Evolutionary conservation across 345 rosid species (phyloP).

Genomic region (Sonneratia alba): DNA sequence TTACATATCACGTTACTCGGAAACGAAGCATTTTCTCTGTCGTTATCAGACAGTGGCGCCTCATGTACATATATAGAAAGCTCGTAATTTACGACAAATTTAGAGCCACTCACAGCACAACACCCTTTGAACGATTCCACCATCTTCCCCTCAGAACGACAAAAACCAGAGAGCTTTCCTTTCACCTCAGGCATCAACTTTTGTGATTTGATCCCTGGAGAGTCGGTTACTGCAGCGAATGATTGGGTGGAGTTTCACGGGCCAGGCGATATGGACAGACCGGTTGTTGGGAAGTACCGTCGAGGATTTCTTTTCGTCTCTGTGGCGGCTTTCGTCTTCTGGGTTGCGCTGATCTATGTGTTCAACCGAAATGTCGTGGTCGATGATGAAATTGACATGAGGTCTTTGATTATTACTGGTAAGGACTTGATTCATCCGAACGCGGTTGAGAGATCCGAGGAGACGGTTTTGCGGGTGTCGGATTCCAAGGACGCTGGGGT

Average conservation of each 20-base stretch:
- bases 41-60: too few relatives aligned
- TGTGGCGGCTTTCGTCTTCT: not conserved
- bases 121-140: not conserved
- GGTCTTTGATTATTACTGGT: not conserved
- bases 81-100: not conserved
- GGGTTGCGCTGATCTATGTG: slow-evolving; percentile 1
- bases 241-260: not conserved
- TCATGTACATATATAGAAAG: not conserved
- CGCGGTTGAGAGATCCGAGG: not conserved
- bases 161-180: not conserved
- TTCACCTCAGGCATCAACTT: not conserved
- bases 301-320: not conserved
- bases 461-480: not conserved
- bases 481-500: not conserved
- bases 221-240: not conserved
- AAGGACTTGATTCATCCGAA: not conserved
- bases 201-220: not conserved
- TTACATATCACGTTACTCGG: too few relatives aligned
- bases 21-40: too few relatives aligned
- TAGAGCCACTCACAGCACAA: not conserved
- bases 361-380: slow-evolving; percentile 1
- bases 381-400: not conserved
- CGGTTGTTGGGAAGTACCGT: not conserved
- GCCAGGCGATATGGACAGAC: not conserved
- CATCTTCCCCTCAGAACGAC: not conserved